Base-by-base conservation (phyloP, 2,329 filamentous ascomycete genomes). In the Fusarium graminum region DNA sequence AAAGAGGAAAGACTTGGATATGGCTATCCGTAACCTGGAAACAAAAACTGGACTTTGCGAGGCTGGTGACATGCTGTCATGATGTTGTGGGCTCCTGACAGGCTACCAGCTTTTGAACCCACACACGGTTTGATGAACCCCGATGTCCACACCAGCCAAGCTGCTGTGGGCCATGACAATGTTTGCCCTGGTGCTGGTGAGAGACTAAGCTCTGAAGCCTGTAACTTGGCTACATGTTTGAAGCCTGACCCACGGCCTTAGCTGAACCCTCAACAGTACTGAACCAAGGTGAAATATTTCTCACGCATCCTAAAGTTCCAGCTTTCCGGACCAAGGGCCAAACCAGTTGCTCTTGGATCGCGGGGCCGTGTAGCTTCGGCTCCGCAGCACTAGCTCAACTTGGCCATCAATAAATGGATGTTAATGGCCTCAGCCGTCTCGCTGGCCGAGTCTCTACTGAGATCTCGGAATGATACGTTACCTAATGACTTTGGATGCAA, bases 401-500 rank as follows among this genome's bases (percentile, higher is more conserved):
- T 40, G 30, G 22, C 61, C 39, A 42, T 36, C n/a, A 44, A 46
- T n/a, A 39, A 41, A 46, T 58, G 59, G 59, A 22, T 22, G 22
- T 22, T 22, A 22, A 22, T 22, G 22, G 22, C 6, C 22, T 22
- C 22, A 22, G 22, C 22, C 22, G 22, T 50, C 52, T 67, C 61
- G 47, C 40, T 32, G 42, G 29, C 38, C 64, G 54, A 68, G 59
- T 57, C 59, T 65, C 52, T 55, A 47, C 26, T 50, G 32, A 65
- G 45, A 62, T 61, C 43, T 68, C 19, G 25, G n/a, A 45, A 67
- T 65, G 59, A 68, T 58, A 67, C 65, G 59, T 68, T 67, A 65
- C 64, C 26, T 54, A n/a, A 38, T 29, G 34, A 32, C 46, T 36
- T 7, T 36, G 34, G 16, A n/a, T 36, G 14, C n/a, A n/a, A 17